These are phyloP conservation scores for Pseudozyma hubeiensis DNA, from an alignment of 1,284 basidiomycete species.

Conservation along the genomic window DNA sequence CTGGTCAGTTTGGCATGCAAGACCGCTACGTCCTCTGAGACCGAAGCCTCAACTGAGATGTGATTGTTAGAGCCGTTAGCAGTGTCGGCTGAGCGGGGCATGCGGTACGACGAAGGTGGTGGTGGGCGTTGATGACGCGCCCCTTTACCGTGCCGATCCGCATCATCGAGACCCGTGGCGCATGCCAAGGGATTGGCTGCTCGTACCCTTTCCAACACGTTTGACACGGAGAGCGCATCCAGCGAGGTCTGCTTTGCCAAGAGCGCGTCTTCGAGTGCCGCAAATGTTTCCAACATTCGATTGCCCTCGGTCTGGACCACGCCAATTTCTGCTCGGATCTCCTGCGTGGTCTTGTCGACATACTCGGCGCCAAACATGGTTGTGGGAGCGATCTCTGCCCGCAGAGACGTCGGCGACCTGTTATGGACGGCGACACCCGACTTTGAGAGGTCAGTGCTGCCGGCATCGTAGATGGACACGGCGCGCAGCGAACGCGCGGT, in stretches of 20 bases:
- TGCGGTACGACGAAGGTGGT: conserved; percentile 36
- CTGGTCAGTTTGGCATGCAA: conserved; percentile 41
- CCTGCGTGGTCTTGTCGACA: conserved; percentile 38
- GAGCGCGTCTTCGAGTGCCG: conserved; percentile 40
- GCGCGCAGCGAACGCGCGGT: conserved; percentile 38
- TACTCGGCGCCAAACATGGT: conserved; percentile 53
- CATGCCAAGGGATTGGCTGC: conserved; percentile 15
- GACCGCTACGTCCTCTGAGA: conserved; percentile 9
- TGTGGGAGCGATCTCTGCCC: conserved; percentile 26
- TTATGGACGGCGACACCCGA: not conserved
- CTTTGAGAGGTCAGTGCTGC: not conserved
- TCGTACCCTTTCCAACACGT: conserved; percentile 11
- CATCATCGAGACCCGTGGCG: conserved; percentile 1
- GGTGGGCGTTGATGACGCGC: not conserved
- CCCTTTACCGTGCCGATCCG: not conserved
- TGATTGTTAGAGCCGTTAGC: not conserved
- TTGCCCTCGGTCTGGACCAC: conserved; percentile 55
- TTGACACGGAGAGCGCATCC: conserved; percentile 11
- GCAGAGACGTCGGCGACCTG: conserved; percentile 16
- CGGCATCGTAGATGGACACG: conserved; percentile 29
- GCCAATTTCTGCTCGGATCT: conserved; percentile 57
- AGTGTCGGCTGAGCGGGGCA: not conserved
- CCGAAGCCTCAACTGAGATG: not conserved
- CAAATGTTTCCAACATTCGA: conserved; percentile 52
- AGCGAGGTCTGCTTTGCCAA: conserved; percentile 29